phyloP scores from a whole-genome alignment of 169 alveolate species.

The Plasmodium cynomolgi region DNA sequence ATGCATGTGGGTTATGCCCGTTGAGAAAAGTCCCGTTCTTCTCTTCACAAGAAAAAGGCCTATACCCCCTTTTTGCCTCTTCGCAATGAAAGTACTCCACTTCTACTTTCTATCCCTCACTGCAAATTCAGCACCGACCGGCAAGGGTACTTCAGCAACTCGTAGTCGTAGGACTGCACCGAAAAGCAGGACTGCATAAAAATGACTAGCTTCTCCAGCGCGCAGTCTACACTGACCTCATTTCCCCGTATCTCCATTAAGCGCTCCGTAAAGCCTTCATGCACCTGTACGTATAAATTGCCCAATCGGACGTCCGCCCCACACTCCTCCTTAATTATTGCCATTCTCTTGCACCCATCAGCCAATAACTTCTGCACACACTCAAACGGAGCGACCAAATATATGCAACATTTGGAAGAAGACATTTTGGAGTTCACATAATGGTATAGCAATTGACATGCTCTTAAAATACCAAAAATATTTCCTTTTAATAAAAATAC shows the following conservation, averaged over 20 bases:
- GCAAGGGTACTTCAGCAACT: constrained; percentile 36
- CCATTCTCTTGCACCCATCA: constrained; percentile 65
- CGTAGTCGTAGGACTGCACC: constrained; percentile 59
- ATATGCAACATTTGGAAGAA: constrained; percentile 51
- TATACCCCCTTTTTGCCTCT: neutral
- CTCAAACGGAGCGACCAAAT: constrained; percentile 63
- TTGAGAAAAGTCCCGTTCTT: neutral
- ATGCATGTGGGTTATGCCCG: too few relatives aligned
- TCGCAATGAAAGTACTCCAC: neutral
- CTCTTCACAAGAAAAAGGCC: neutral
- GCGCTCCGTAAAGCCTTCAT: constrained; percentile 64
- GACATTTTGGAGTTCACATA: constrained; percentile 68
- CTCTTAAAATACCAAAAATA: constrained; percentile 69
- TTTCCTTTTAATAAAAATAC: constrained; percentile 64
- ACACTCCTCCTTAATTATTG: constrained; percentile 55
- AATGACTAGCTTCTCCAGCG: constrained; percentile 47
- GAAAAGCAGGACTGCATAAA: constrained; percentile 70
- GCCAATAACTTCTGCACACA: constrained; percentile 60
- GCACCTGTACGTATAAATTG: constrained; percentile 52
- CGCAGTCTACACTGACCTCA: constrained; percentile 61
- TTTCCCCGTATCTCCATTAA: constrained; percentile 67
- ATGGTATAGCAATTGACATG: constrained; percentile 58
- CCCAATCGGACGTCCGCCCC: constrained; percentile 68
- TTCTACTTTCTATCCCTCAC: neutral
- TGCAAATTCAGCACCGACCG: constrained; percentile 59